Evolutionary conservation across 2,329 filamentous ascomycete species (phyloP), one percentile per base, ranked within the genome.

Genomic region (Sporothrix schenckii): DNA sequence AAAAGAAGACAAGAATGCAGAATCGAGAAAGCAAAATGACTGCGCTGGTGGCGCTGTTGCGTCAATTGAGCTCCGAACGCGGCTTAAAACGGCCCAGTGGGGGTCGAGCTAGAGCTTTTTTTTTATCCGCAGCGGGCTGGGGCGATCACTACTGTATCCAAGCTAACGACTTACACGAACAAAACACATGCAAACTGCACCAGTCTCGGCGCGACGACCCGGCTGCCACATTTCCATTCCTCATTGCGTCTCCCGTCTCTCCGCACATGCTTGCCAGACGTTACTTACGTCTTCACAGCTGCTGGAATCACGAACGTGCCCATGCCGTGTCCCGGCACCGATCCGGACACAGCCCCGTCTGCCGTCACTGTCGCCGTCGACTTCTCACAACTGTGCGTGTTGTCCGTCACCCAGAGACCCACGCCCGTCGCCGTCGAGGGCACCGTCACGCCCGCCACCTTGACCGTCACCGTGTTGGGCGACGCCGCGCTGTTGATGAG

Each of bases 401-500:
- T 72, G 60, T 76, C 75, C 70, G 74, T 75, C 54, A 77, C 73
- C 68, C 72, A 76, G 27, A 71, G 65, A 7, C 70, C 69, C 11
- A 68, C 66, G 3, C 19, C 56, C 56, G 69, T 54, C 21, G 69
- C 69, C 66, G 66, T 66, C 49, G 66, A 24, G 14, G 70, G 65
- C 58, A 65, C 60, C 39, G 68, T 66, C 34, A 65, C 56, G 7
- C 68, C 68, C 16, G 58, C 34, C 6, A 69, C 50, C 68, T 69
- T 65, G 19, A 69, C 68, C 34, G 68, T 66, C 56, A 69, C 68
- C 49, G 68, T 66, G 60, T 61, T 72, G 44, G 72, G 69, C 61
- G 74, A 67, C 27, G 72, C 73, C 14, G 60, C 70, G 11, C 72
- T 72, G 73, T 78, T 78, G 67, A 80, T 80, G 24, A 79, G 76